Conservation (phyloP, 257 asterid species). For the Petunia axillaris region DNA sequence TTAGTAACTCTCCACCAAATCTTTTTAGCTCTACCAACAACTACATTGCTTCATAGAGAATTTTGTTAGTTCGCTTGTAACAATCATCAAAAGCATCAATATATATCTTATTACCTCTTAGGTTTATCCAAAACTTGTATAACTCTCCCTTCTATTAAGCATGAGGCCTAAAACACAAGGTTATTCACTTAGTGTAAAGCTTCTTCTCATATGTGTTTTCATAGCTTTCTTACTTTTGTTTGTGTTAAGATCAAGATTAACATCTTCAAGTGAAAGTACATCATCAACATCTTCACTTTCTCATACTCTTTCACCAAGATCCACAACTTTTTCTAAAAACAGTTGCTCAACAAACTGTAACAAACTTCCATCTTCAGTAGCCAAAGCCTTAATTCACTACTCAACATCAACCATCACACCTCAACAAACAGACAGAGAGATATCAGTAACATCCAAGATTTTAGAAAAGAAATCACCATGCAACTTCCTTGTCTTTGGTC, state of each 20-base stretch:
- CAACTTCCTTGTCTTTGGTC: slow-evolving; percentile 82
- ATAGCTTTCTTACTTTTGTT: slow-evolving; percentile 29
- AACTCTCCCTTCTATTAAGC: slow-evolving; percentile 14
- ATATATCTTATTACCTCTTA: slow-evolving; percentile 25
- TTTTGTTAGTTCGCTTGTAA: slow-evolving; percentile 50
- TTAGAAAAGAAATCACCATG: slow-evolving; percentile 66
- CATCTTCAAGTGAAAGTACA: slow-evolving; percentile 10
- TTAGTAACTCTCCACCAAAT: slow-evolving; percentile 46
- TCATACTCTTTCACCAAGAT: neutral
- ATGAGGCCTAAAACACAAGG: slow-evolving; percentile 63
- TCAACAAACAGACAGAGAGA: slow-evolving; percentile 80
- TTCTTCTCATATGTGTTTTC: slow-evolving; percentile 30
- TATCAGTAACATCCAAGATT: slow-evolving; percentile 58
- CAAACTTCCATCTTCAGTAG: slow-evolving; percentile 65
- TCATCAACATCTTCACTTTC: neutral
- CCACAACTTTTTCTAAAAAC: slow-evolving; percentile 26
- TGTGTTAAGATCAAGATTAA: slow-evolving; percentile 21
- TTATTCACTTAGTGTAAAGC: slow-evolving; percentile 24
- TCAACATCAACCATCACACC: slow-evolving; percentile 77
- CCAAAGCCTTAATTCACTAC: slow-evolving; percentile 73
- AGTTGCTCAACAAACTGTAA: slow-evolving; percentile 47
- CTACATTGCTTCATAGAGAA: slow-evolving; percentile 67
- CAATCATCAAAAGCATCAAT: slow-evolving; percentile 36
- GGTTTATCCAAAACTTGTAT: neutral
- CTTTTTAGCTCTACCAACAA: slow-evolving; percentile 56